These are phyloP conservation scores for Inga laurina DNA, from an alignment of 306 rosid genomes.

Conservation along the genomic window DNA sequence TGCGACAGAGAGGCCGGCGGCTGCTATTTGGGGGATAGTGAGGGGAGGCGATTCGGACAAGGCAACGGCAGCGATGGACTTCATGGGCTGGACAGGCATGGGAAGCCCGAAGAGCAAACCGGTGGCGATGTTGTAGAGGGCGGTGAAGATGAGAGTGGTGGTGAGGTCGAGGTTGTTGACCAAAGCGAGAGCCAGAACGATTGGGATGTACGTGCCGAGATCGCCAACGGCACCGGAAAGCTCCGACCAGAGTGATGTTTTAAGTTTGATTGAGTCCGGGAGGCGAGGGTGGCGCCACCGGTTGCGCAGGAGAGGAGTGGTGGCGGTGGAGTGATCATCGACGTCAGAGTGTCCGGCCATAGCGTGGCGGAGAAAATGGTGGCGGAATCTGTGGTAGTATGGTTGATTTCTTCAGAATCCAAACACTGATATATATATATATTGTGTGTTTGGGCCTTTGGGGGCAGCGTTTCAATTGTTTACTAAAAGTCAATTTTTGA, in stretches of 20 bases:
- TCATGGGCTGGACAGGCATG: slow-evolving; percentile 96
- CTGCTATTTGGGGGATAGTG: slow-evolving; percentile 69
- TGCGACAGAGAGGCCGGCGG: slow-evolving; percentile 82
- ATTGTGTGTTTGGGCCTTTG: too few species aligned
- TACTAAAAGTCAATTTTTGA: too few species aligned
- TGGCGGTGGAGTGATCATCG: slow-evolving; percentile 20
- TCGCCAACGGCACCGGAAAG: slow-evolving; percentile 88
- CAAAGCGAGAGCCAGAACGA: slow-evolving; percentile 60
- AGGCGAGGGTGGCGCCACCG: slow-evolving; percentile 35
- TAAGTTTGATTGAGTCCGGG: slow-evolving; percentile 51
- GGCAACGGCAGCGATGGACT: slow-evolving; percentile 89
- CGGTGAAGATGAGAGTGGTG: slow-evolving; percentile 71
- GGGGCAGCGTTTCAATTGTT: too few species aligned
- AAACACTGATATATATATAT: background rate
- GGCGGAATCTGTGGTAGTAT: background rate
- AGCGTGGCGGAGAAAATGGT: background rate
- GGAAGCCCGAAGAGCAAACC: slow-evolving; percentile 83
- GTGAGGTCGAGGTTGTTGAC: slow-evolving; percentile 67
- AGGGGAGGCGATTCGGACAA: slow-evolving; percentile 68
- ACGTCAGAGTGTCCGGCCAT: background rate
- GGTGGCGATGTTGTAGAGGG: slow-evolving; percentile 74
- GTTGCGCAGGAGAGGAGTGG: slow-evolving; percentile 27
- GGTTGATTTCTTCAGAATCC: background rate
- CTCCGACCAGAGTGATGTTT: slow-evolving; percentile 53
- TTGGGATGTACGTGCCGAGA: slow-evolving; percentile 82